phyloP scores from a whole-genome alignment of 2,329 filamentous ascomycete species.

The Aspergillus transmontanensis region DNA sequence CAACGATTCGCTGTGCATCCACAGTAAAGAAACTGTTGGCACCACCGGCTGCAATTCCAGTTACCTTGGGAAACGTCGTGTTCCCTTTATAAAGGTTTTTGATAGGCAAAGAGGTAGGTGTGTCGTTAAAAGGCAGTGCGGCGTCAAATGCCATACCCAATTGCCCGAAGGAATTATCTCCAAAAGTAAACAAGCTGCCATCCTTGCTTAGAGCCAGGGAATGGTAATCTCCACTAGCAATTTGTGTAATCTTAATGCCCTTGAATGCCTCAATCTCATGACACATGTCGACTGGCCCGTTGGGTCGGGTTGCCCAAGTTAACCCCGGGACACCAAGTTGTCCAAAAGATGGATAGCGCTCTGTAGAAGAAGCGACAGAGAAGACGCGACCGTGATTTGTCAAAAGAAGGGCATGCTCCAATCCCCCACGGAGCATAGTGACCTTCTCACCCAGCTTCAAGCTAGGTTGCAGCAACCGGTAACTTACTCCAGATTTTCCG shows the following conservation, averaged over 20 bases:
- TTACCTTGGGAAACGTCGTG: conserved; percentile 67
- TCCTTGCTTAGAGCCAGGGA: conserved; percentile 75
- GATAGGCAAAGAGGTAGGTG: conserved; percentile 70
- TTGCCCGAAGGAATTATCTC: conserved; percentile 90
- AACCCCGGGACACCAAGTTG: conserved; percentile 86
- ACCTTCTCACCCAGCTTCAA: conserved; percentile 73
- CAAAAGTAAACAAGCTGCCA: conserved; percentile 82
- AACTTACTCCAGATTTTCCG: conserved; percentile 62
- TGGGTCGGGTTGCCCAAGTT: conserved; percentile 75
- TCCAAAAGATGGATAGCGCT: conserved; percentile 77
- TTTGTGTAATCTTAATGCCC: conserved; percentile 69
- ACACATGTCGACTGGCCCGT: conserved; percentile 76
- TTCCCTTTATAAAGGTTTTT: conserved; percentile 72
- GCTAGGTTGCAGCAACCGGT: conserved; percentile 70
- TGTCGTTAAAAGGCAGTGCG: conserved; percentile 65
- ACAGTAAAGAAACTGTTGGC: conserved; percentile 84
- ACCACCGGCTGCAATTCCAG: conserved; percentile 80
- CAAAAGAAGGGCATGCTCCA: conserved; percentile 83
- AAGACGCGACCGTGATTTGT: conserved; percentile 86
- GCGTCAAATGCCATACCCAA: conserved; percentile 75
- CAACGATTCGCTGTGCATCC: conserved; percentile 67
- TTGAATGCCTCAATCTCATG: conserved; percentile 75
- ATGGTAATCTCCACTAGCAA: conserved; percentile 86
- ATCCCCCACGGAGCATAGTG: conserved; percentile 72
- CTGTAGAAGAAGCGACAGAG: conserved; percentile 78